A percentile compares a stretch with the other conserved stretches of the same genome.
phyloP scores from a whole-genome alignment of 2,329 filamentous ascomycete genomes.

The Colletotrichum neosansevieriae region DNA sequence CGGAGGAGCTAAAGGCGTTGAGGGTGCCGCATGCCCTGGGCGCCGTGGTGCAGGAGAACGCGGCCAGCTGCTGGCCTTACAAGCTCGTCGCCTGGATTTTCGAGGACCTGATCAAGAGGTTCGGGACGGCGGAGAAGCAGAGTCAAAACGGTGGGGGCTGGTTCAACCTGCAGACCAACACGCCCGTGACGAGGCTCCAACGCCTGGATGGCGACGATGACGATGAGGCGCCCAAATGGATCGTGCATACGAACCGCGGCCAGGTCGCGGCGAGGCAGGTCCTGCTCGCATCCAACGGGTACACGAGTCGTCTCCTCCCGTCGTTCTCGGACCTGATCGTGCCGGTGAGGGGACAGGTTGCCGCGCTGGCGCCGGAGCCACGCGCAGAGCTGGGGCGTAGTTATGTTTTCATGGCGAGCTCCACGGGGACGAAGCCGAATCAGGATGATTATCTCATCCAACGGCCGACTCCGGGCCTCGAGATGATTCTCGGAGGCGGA shows the following conservation, averaged over 20 bases:
- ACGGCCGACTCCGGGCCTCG: slow-evolving; percentile 67
- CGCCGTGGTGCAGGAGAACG: slow-evolving; percentile 73
- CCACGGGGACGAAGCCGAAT: slow-evolving; percentile 47
- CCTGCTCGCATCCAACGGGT: slow-evolving; percentile 85
- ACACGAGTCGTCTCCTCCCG: slow-evolving; percentile 82
- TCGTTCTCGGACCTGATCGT: slow-evolving; percentile 78
- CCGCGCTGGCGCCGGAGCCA: slow-evolving; percentile 65
- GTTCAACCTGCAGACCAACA: slow-evolving; percentile 82
- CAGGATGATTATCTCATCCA: slow-evolving; percentile 82
- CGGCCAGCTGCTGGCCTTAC: slow-evolving; percentile 84
- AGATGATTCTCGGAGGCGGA: slow-evolving; percentile 80
- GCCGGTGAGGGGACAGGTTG: slow-evolving; percentile 81
- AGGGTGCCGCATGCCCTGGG: slow-evolving; percentile 69
- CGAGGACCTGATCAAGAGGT: slow-evolving; percentile 62
- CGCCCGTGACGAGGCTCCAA: slow-evolving; percentile 69
- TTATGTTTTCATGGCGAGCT: slow-evolving; percentile 70
- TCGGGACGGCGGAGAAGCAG: slow-evolving; percentile 47
- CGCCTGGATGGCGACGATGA: slow-evolving; percentile 40
- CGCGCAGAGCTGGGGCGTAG: slow-evolving; percentile 62
- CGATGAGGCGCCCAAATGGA: slow-evolving; percentile 59
- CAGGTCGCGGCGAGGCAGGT: slow-evolving; percentile 71
- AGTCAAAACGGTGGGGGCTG: background rate
- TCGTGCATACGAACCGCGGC: slow-evolving; percentile 77
- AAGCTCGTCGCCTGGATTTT: slow-evolving; percentile 83
- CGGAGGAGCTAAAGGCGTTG: slow-evolving; percentile 60